Conservation (phyloP, 371 early-diverging fungal genomes). For the Mortierella sp. region DNA sequence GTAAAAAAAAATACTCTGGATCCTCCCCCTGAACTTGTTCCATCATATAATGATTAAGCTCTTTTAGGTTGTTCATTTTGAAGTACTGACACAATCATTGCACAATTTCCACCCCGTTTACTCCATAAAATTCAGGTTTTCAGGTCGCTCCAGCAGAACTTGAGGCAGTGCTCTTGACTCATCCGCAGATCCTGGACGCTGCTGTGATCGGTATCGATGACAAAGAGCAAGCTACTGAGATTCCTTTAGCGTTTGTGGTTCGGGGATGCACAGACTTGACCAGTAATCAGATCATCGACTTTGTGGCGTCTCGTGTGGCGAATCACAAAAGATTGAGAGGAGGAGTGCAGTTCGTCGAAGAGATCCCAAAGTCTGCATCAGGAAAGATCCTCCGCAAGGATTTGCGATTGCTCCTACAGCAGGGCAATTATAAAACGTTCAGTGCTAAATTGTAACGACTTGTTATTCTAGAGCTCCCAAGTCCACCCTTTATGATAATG, state of each 20-base stretch:
- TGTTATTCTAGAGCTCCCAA: no score
- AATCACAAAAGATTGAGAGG: conserved; percentile 84
- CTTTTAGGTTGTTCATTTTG: no score
- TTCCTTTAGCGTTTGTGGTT: conserved; percentile 84
- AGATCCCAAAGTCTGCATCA: conserved; percentile 81
- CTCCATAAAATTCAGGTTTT: no score
- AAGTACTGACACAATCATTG: no score
- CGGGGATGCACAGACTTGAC: conserved; percentile 54
- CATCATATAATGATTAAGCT: no score
- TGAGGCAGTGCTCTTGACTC: conserved; percentile 78
- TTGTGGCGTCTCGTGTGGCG: conserved; percentile 72
- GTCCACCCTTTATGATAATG: no score
- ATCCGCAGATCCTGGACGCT: conserved; percentile 78
- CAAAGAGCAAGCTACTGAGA: conserved; percentile 75
- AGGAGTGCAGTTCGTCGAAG: conserved; percentile 76
- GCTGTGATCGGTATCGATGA: conserved; percentile 78
- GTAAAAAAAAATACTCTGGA: no score
- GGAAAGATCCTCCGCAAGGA: conserved; percentile 86
- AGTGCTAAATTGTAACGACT: no score
- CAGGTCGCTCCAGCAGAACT: conserved; percentile 84
- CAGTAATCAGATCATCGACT: conserved; percentile 61
- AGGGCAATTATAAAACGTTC: no score
- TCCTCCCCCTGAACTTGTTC: no score
- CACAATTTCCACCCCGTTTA: no score
- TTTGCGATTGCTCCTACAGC: conserved; percentile 54